Evolutionary conservation across 148 eudicot species (phyloP).

Genomic region (Arctostaphylos glauca): DNA sequence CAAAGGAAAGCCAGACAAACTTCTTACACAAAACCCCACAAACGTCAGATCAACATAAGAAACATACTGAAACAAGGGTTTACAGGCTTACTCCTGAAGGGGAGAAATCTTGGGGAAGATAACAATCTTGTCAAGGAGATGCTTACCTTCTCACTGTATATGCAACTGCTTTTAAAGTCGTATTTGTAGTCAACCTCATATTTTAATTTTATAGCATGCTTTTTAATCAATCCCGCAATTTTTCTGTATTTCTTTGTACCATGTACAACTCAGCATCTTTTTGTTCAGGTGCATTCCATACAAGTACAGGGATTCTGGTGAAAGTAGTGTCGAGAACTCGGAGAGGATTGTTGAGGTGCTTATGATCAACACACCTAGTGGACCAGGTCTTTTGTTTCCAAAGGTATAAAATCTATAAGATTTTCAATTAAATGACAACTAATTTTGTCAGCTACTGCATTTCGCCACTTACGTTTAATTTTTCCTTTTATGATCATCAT

Average conservation of each 20-base stretch:
- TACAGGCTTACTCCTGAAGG: not conserved
- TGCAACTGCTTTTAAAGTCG: not conserved
- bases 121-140: not conserved
- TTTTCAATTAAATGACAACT: not conserved
- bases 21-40: not conserved
- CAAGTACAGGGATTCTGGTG: constrained; percentile 40
- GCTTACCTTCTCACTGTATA: not conserved
- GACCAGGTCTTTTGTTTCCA: constrained; percentile 69
- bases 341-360: constrained; percentile 54
- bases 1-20: no score
- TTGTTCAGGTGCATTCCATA: constrained; percentile 47
- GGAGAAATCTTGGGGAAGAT: not conserved
- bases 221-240: not conserved
- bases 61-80: not conserved
- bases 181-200: not conserved
- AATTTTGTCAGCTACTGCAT: not conserved
- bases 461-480: not conserved
- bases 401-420: constrained; percentile 33
- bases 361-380: constrained; percentile 58
- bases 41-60: not conserved
- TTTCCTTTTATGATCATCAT: not conserved
- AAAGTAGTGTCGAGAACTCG: constrained; percentile 24
- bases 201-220: not conserved
- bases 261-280: not conserved
- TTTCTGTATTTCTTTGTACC: not conserved